Conservation (phyloP, 1,284 basidiomycete genomes). For the Baeospora myosura region DNA sequence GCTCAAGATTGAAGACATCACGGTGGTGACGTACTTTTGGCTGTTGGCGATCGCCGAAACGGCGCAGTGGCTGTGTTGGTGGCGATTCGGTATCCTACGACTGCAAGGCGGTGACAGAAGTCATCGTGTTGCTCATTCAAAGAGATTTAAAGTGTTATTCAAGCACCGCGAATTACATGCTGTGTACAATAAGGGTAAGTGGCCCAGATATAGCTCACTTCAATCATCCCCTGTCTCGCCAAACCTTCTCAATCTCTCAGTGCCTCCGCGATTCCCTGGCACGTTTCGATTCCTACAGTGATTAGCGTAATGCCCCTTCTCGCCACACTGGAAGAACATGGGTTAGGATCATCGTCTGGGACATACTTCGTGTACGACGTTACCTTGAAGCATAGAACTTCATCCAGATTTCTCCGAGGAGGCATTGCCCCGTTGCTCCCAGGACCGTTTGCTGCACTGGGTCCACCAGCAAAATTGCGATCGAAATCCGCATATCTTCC, state of each 20-base stretch:
- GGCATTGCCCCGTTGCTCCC: conserved; percentile 27
- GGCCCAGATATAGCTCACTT: too few relatives aligned
- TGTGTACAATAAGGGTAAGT: not conserved
- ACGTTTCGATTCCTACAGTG: conserved; percentile 82
- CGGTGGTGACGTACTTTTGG: too few relatives aligned
- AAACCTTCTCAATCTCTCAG: conserved; percentile 42
- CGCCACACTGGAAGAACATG: conserved; percentile 56
- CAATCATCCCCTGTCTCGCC: conserved; percentile 18
- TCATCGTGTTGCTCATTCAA: too few relatives aligned
- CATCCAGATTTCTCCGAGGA: conserved; percentile 72
- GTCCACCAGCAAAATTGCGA: conserved; percentile 39
- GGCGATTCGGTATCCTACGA: too few relatives aligned
- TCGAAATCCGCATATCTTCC: conserved; percentile 81
- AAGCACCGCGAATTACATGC: too few relatives aligned
- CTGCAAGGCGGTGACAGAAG: too few relatives aligned
- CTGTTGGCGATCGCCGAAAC: too few relatives aligned
- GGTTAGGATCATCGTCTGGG: conserved; percentile 12
- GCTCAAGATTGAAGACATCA: too few relatives aligned
- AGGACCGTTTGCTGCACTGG: conserved; percentile 17
- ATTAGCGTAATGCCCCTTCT: conserved; percentile 93
- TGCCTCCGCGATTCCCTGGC: conserved; percentile 72
- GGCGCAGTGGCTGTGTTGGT: too few relatives aligned
- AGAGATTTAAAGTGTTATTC: too few relatives aligned
- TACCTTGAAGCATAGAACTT: conserved; percentile 88
- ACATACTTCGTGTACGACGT: conserved; percentile 10